These are phyloP conservation scores for Kregervanrija pseudodelftensis DNA, from an alignment of 805 yeast species.

Conservation along the genomic window DNA sequence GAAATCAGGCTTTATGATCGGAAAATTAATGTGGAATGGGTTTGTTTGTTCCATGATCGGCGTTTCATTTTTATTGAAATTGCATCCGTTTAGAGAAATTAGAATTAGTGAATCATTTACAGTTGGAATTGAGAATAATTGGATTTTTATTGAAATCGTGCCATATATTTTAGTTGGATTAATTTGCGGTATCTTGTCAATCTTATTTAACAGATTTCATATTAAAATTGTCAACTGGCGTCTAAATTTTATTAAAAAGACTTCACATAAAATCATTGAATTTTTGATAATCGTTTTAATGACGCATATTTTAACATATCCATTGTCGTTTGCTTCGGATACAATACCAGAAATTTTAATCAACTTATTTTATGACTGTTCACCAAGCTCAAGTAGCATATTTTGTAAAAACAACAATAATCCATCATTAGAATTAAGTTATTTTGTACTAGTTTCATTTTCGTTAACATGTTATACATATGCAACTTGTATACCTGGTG, in stretches of 20 bases:
- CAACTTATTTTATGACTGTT: conserved; percentile 67
- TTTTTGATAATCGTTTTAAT: conserved; percentile 39
- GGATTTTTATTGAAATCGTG: conserved; percentile 63
- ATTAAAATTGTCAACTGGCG: conserved; percentile 33
- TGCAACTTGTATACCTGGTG: conserved; percentile 65
- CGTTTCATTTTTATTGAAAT: conserved; percentile 47
- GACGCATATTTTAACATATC: conserved; percentile 51
- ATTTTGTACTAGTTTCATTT: conserved; percentile 20
- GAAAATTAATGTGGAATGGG: conserved; percentile 71
- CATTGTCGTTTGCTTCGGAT: conserved; percentile 36
- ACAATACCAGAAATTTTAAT: conserved; percentile 52
- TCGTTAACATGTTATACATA: conserved; percentile 60
- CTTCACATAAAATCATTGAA: conserved; percentile 35
- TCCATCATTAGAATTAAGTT: conserved; percentile 30
- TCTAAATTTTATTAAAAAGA: conserved; percentile 18
- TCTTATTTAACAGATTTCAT: conserved; percentile 42
- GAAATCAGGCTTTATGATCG: conserved; percentile 55
- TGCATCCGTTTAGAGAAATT: conserved; percentile 43
- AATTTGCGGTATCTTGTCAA: conserved; percentile 63
- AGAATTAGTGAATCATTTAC: conserved; percentile 40
- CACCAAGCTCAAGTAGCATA: not conserved
- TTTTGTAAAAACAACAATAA: conserved; percentile 7
- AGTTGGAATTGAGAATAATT: conserved; percentile 61
- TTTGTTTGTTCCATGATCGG: conserved; percentile 75
- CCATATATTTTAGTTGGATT: conserved; percentile 71